These are phyloP conservation scores for Trichoderma breve DNA, from an alignment of 2,329 filamentous ascomycete genomes.

Conservation along the genomic window DNA sequence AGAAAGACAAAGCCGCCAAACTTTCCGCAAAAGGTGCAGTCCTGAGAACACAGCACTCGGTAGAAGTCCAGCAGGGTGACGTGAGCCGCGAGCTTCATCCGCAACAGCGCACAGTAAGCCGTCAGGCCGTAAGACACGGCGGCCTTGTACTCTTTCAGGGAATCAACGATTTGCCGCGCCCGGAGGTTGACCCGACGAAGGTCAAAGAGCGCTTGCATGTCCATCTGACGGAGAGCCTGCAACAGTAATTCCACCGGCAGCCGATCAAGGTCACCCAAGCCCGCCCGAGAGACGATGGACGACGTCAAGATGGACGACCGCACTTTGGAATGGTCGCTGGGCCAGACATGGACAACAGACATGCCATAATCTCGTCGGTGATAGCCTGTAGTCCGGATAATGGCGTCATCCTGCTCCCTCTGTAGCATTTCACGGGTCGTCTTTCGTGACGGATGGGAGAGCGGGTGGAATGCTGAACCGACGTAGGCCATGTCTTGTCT, in stretches of 20 bases:
- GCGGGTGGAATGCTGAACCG: background rate
- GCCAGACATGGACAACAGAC: background rate
- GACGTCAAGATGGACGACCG: slow-evolving; percentile 10
- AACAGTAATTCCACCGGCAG: slow-evolving; percentile 11
- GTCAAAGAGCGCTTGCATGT: slow-evolving; percentile 16
- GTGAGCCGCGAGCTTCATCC: slow-evolving; percentile 9
- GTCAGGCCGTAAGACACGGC: slow-evolving; percentile 1
- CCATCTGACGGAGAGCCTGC: slow-evolving; percentile 13
- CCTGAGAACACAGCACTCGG: background rate
- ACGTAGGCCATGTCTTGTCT: background rate
- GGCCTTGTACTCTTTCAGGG: slow-evolving; percentile 21
- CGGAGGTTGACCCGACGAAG: slow-evolving; percentile 11
- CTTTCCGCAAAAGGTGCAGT: slow-evolving; percentile 18
- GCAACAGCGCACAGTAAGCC: slow-evolving; percentile 14
- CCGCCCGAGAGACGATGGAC: background rate
- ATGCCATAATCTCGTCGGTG: slow-evolving; percentile 9
- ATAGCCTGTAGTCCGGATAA: slow-evolving; percentile 4
- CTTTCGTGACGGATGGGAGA: background rate
- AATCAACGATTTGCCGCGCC: slow-evolving; percentile 1
- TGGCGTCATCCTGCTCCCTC: slow-evolving; percentile 8
- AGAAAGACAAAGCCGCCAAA: slow-evolving; percentile 20
- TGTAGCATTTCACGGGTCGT: background rate
- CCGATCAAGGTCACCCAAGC: background rate
- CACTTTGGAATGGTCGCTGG: slow-evolving; percentile 1
- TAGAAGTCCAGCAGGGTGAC: slow-evolving; percentile 15